A percentile compares a stretch with the other conserved stretches of the same genome.
phyloP scores from a whole-genome alignment of 208 protist genomes.

The Acanthamoeba rhysodes region DNA sequence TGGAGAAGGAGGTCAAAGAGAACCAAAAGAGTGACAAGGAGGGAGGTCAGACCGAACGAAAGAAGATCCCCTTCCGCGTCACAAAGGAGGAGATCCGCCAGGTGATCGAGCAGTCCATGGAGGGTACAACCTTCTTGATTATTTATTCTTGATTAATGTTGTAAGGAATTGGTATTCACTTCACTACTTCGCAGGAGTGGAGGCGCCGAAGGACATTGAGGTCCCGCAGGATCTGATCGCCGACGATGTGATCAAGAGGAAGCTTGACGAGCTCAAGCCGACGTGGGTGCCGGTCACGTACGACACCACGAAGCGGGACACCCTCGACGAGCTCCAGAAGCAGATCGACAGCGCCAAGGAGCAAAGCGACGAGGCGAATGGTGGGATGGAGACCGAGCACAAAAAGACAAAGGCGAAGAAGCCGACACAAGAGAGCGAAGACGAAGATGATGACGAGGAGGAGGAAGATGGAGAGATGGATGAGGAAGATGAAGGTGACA shows the following conservation, averaged over 20 bases:
- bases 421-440: background rate
- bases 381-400: background rate
- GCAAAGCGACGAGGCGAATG: background rate
- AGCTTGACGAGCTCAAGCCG: background rate
- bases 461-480: background rate
- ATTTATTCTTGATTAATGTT: background rate
- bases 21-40: background rate
- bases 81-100: constrained; percentile 29
- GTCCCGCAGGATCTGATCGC: constrained; percentile 18
- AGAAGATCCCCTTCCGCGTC: background rate
- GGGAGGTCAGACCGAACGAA: background rate
- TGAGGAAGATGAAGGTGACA: background rate
- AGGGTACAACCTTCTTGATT: background rate
- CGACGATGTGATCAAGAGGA: constrained; percentile 19
- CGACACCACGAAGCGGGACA: background rate
- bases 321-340: background rate
- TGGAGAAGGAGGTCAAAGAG: constrained; percentile 27
- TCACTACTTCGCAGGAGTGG: background rate
- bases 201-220: constrained; percentile 30
- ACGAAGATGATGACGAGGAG: background rate
- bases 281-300: background rate
- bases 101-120: background rate
- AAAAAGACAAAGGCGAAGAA: background rate
- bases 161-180: too few relatives aligned
- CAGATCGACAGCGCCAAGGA: background rate